Evolutionary conservation across 495 filamentous ascomycete species (phyloP).

Genomic region (Filosporella fistucella): DNA sequence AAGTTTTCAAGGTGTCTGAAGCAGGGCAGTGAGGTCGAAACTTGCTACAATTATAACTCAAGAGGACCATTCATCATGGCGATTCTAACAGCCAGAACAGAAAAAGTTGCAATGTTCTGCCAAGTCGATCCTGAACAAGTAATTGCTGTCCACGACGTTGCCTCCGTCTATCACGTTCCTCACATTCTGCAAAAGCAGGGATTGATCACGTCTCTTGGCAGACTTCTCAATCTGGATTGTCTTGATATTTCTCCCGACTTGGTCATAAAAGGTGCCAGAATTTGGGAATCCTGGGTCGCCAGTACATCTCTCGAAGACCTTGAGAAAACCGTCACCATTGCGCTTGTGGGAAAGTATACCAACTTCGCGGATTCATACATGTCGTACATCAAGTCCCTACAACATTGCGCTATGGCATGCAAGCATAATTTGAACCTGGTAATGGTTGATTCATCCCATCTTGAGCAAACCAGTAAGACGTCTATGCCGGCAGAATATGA

Average conservation of each 20-base stretch:
- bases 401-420: slow-evolving; percentile 88
- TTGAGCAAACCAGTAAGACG: slow-evolving; percentile 58
- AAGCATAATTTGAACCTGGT: slow-evolving; percentile 71
- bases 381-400: slow-evolving; percentile 75
- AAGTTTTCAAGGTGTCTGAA: too few relatives aligned
- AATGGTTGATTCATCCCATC: slow-evolving; percentile 79
- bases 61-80: too few relatives aligned
- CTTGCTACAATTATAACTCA: too few relatives aligned
- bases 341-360: slow-evolving; percentile 88
- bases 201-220: slow-evolving; percentile 56
- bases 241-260: slow-evolving; percentile 41
- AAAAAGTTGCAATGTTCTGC: slow-evolving; percentile 86
- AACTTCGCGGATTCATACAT: slow-evolving; percentile 78
- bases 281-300: slow-evolving; percentile 71
- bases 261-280: slow-evolving; percentile 50
- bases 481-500: slow-evolving; percentile 69
- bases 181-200: slow-evolving; percentile 79
- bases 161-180: slow-evolving; percentile 87
- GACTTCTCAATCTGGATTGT: slow-evolving; percentile 53
- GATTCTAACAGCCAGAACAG: slow-evolving; percentile 61
- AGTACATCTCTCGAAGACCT: slow-evolving; percentile 59
- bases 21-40: too few relatives aligned
- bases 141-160: slow-evolving; percentile 78
- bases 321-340: slow-evolving; percentile 71
- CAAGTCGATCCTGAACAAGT: slow-evolving; percentile 79